Conservation (phyloP, 2,329 filamentous ascomycete genomes). For the Fusarium veterinarium region DNA sequence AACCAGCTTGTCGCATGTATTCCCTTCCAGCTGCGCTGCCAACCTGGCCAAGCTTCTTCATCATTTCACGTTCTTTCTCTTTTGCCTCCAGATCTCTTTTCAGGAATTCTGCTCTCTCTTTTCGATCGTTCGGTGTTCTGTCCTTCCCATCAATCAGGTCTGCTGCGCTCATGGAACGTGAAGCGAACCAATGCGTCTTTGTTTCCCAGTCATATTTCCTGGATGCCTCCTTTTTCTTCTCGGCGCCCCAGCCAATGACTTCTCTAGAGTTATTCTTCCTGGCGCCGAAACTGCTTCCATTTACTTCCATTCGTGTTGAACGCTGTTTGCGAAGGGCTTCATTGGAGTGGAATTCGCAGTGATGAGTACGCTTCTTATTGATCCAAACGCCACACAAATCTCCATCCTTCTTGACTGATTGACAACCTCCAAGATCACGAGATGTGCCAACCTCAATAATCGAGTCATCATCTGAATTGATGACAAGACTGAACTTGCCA, state of each 20-base stretch:
- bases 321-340: constrained; percentile 77
- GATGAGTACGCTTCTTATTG: constrained; percentile 86
- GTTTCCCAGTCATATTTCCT: constrained; percentile 67
- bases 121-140: constrained; percentile 65
- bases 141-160: constrained; percentile 75
- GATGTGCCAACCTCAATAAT: constrained; percentile 89
- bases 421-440: constrained; percentile 89
- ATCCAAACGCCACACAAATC: constrained; percentile 85
- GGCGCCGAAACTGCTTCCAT: constrained; percentile 67
- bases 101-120: constrained; percentile 73
- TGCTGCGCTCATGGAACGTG: constrained; percentile 64
- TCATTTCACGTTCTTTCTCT: constrained; percentile 79
- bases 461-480: constrained; percentile 87
- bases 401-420: constrained; percentile 85
- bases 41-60: constrained; percentile 72
- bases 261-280: constrained; percentile 49
- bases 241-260: constrained; percentile 12
- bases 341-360: constrained; percentile 93
- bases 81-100: constrained; percentile 72
- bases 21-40: constrained; percentile 76
- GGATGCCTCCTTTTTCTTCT: constrained; percentile 29
- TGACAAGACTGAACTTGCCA: constrained; percentile 84
- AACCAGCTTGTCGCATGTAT: constrained; percentile 68
- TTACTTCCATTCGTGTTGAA: constrained; percentile 80
- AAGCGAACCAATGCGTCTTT: constrained; percentile 67